Conservation (phyloP, 345 rosid species). For the Streptanthus diversifolius region DNA sequence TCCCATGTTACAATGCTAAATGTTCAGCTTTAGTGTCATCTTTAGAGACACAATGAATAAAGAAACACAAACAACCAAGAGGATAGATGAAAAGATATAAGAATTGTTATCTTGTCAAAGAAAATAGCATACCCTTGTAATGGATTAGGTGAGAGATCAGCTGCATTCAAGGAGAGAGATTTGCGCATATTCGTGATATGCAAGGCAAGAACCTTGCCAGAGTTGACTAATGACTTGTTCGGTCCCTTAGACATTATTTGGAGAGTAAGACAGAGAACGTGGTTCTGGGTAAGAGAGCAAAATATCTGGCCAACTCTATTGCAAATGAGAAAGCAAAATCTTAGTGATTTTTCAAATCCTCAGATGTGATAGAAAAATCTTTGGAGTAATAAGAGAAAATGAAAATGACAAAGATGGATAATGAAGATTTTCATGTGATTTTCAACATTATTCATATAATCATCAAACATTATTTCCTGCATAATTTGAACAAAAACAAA, state of each 20-base stretch:
- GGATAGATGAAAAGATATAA: not conserved
- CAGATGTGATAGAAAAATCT: no score
- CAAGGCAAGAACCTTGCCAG: slow-evolving; percentile 52
- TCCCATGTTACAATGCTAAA: not conserved
- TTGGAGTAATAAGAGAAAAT: no score
- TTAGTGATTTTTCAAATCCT: no score
- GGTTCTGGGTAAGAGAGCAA: no score
- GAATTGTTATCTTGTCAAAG: slow-evolving; percentile 57
- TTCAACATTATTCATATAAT: no score
- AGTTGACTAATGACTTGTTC: slow-evolving; percentile 46
- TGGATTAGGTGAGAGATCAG: slow-evolving; percentile 38
- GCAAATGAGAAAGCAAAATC: no score
- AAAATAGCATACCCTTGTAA: slow-evolving; percentile 48
- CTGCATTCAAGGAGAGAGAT: slow-evolving; percentile 42
- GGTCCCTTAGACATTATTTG: slow-evolving; percentile 57
- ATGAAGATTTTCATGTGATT: no score
- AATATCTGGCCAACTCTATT: no score
- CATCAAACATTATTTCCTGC: no score
- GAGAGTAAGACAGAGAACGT: no score
- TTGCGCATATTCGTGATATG: slow-evolving; percentile 46
- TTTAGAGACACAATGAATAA: not conserved
- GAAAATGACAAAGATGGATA: no score
- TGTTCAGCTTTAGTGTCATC: not conserved
- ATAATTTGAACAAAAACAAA: no score
- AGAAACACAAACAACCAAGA: slow-evolving; percentile 1